Base-by-base conservation (phyloP, 768 basidiomycete genomes). In the Porpolomopsis calyptriformis region DNA sequence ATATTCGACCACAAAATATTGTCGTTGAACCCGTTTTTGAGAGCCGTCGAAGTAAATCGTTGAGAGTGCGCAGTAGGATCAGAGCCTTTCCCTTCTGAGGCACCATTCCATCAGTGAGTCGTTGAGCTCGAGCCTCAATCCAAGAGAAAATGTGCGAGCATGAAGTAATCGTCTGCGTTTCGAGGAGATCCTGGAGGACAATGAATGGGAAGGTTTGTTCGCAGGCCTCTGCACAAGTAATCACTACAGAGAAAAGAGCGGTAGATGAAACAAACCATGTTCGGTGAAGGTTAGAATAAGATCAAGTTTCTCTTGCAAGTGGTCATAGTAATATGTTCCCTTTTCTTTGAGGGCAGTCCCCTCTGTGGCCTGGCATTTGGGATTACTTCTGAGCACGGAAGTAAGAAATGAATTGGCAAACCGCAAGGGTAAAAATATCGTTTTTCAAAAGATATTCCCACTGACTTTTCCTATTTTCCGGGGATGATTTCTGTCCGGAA, bases 51-150 rank as follows among this genome's bases (percentile, higher is more conserved):
- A 94, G 70, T 2, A 94, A 74, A 53, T 92, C 90, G 57, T 96
- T 96, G 34, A 92, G 69, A 16, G 83, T 84, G 40, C 91, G 78
- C 20, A 94, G 72, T 11, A 96, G 72, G 45, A 85, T 70, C 31
- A 92, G 80, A 2, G 89, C 88, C 60, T 91, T 91, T 49, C 85
- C 87, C 62, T 89, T 89, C 64, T 85, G 80, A 1, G 88, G 87
- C 4, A 83, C 74, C 78, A 91, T 80, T 41, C 75, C 80, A 49
- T 77, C 72, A 0, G 86, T 92, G 29, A 92, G 70, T 12, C 83
- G 72, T 12, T 69, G 63, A 0, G 81, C 75, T 22, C 85, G 79
- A 47, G 62, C 61, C 65, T 93, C 89, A 40, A 92, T 82, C 85
- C 88, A 93, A 3, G 81, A 80, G 64, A 92, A 90, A 19, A 93